Evolutionary conservation across 176 grass and related monocot species (phyloP).

Genomic region (Oryza glumipatula): DNA sequence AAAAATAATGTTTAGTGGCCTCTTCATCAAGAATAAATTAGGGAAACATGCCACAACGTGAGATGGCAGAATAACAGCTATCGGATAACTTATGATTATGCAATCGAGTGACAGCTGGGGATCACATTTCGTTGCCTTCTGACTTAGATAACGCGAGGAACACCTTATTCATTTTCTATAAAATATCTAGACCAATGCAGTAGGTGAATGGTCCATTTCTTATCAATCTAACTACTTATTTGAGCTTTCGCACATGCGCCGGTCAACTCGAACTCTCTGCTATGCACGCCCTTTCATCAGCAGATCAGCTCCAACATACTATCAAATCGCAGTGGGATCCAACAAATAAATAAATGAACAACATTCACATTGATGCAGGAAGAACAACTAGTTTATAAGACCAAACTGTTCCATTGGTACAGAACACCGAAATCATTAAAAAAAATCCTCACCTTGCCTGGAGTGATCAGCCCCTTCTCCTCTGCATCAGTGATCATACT

Average conservation of each 20-base stretch:
- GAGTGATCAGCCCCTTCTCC: slow-evolving; percentile 61
- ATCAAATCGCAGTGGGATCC: not conserved
- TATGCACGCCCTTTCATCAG: not conserved
- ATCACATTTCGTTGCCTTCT: not conserved
- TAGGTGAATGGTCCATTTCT: not conserved
- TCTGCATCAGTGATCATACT: slow-evolving; percentile 96
- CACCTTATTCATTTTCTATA: not conserved
- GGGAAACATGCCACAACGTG: not conserved
- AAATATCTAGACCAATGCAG: slow-evolving; percentile 4
- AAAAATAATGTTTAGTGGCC: not conserved
- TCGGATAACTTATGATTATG: not conserved
- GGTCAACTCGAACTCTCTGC: not conserved
- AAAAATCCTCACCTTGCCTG: slow-evolving; percentile 53
- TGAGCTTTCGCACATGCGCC: not conserved
- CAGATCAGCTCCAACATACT: not conserved
- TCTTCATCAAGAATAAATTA: not conserved
- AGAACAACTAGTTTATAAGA: not conserved
- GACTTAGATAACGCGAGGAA: not conserved
- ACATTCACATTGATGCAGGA: not conserved
- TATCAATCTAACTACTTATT: not conserved
- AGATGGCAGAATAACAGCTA: not conserved
- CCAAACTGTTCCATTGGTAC: not conserved
- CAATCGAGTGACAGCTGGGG: not conserved
- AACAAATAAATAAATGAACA: not conserved
- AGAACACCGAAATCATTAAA: not conserved